These are phyloP conservation scores for Jackrogersella minutella DNA, from an alignment of 495 filamentous ascomycete species.

Conservation along the genomic window DNA sequence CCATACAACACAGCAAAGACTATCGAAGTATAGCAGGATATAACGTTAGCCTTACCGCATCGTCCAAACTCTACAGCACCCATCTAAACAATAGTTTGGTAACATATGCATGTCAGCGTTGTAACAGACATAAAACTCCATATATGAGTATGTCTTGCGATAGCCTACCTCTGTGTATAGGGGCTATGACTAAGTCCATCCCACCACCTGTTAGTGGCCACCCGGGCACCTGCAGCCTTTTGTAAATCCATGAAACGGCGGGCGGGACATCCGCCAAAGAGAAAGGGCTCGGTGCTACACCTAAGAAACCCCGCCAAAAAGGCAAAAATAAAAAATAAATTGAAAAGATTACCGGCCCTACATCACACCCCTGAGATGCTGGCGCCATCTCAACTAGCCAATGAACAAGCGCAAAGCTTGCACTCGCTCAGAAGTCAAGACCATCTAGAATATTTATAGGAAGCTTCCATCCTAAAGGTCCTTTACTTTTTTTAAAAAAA, in stretches of 20 bases:
- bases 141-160: no score
- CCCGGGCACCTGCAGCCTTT: not conserved
- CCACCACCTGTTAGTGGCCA: slow-evolving; percentile 2
- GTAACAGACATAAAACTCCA: not conserved
- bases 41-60: not conserved
- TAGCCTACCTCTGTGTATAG: not conserved
- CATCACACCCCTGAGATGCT: slow-evolving; percentile 32
- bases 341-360: slow-evolving; percentile 11
- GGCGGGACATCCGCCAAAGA: not conserved
- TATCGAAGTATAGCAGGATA: not conserved
- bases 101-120: not conserved
- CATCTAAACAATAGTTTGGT: not conserved
- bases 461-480: slow-evolving; percentile 5
- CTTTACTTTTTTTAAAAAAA: no score
- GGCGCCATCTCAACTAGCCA: slow-evolving; percentile 21
- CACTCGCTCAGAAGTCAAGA: not conserved
- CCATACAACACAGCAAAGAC: not conserved
- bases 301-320: slow-evolving; percentile 16
- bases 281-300: not conserved
- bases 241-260: slow-evolving; percentile 5
- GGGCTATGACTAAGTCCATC: slow-evolving; percentile 1
- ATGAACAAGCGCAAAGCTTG: slow-evolving; percentile 2
- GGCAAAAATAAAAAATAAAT: not conserved
- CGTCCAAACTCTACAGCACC: not conserved
- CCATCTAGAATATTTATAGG: slow-evolving; percentile 28